Base-by-base conservation (phyloP, 1,139 yeast genomes). In the Saccharomycopsis hybrid region DNA sequence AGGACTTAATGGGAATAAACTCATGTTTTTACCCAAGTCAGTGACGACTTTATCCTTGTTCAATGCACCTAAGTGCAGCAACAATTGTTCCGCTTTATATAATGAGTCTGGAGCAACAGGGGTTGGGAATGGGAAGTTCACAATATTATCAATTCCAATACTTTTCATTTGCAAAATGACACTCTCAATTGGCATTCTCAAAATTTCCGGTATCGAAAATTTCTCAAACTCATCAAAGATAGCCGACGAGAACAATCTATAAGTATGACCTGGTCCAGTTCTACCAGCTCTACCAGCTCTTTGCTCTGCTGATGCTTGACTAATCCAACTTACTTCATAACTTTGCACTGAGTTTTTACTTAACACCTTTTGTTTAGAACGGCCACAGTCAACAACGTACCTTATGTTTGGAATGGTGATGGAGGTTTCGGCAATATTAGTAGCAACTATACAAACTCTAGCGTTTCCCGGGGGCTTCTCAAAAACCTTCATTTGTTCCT, bases 241-340 rank as follows among this genome's bases (percentile, higher is more conserved):
- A 0, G 98, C 98, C n/a, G 97, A 90, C 0, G 98, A 90, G 60
- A 74, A 94, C 27, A 94, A 68, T 54, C 98, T 73, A 64, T 94
- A 94, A 64, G 97, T 88, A 62, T 94, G 98, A 50, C 99, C 99
- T 0, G 98, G 97, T 0, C 98, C 98, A 0, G 97, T 92, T 77
- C 99, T 85, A 63, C 98, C 99, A 47, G 99, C 98, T 75, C 99
- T 84, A 66, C 98, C 98, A 36, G 96, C 70, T 69, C 98, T 77
- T 71, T 94, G 99, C 57, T 81, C 94, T 0, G 98, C 94, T 52
- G 96, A 85, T 0, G 99, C 98, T 60, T 94, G 89, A 39, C 96
- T 85, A 11, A 92, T 74, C 97, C 97, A 94, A 52, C 81, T 87
- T 47, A 94, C 76, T 61, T 85, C 95, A 65, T 85, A 94, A 53